phyloP scores from a whole-genome alignment of 495 filamentous ascomycete species.

The Pseudomonodictys pantanalensis region DNA sequence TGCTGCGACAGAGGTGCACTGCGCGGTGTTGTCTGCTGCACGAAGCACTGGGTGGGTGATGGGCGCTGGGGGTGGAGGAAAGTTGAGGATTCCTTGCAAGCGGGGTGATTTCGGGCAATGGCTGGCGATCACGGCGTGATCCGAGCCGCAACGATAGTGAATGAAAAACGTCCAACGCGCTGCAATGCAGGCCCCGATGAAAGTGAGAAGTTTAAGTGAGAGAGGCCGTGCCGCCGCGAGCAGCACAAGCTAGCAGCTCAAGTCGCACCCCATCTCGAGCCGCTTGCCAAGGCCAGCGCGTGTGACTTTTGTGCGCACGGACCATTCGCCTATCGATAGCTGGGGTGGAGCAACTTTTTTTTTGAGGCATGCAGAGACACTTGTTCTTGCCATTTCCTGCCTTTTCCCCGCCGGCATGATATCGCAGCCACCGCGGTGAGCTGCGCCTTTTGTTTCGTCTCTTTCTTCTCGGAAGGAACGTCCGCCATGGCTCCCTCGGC shows the following conservation, averaged over 20 bases:
- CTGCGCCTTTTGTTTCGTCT: no score
- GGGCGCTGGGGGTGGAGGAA: conserved; percentile 2
- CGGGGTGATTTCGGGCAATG: conserved; percentile 15
- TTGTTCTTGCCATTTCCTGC: neutral
- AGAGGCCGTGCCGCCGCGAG: no score
- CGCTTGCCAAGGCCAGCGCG: no score
- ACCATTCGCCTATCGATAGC: conserved; percentile 5
- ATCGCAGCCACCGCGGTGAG: neutral
- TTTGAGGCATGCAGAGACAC: neutral
- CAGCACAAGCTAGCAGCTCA: no score
- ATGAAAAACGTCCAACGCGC: no score
- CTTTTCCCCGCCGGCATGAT: neutral
- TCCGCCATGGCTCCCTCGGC: conserved; percentile 54
- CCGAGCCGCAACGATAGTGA: neutral
- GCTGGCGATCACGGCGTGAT: conserved; percentile 7
- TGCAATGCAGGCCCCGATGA: no score
- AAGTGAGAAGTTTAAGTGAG: no score
- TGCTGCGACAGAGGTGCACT: conserved; percentile 10
- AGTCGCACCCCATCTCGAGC: no score
- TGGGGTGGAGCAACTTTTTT: conserved; percentile 10
- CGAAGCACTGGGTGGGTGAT: neutral
- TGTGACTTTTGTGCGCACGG: conserved; percentile 1
- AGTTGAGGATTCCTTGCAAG: conserved; percentile 24
- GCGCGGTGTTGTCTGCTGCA: neutral
- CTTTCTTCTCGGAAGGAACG: no score